Base-by-base conservation (phyloP, 495 filamentous ascomycete species). In the Penicillium mononematosum region DNA sequence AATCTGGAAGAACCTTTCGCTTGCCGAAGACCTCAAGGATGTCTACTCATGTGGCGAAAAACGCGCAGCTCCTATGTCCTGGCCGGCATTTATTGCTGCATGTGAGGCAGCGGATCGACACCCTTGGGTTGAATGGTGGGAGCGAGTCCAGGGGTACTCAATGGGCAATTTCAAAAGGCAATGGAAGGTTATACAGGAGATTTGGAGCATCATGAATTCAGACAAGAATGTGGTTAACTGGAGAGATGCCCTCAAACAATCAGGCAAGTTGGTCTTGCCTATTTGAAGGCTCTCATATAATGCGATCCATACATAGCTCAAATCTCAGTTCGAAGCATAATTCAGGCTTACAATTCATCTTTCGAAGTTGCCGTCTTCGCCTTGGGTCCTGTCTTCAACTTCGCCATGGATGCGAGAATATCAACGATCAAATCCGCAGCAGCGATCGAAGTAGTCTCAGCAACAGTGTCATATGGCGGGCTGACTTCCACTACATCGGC, bases 381-480 rank as follows among this genome's bases (percentile, higher is more conserved):
- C 45, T 14, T 52, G 0, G 25, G 34, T 10, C 41, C 44, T 41
- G 42, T 55, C 39, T 64, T 64, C 43, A 45, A 20, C 38, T 63
- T 65, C 1, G 47, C 49, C 62, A 68, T 68, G 7, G 65, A 63
- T n/a, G 62, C 62, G 43, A 65, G 45, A 17, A 65, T 65, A 60
- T 68, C 62, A 17, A 68, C 56, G 22, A 68, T 68, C 52, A 65
- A 51, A 42, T 80, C 75, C 2, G 79, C 77, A 1, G 78, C 77
- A 8, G 79, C 77, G 7, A 82, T 62, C 1, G 69, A 67, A 0
- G 78, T 80, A 8, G 70, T 79, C 62, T 81, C 77, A 11, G 77
- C 79, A 2, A 64, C 50, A 20, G 70, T 75, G 58, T 81, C 78
- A 60, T 81, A 80, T 38, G 78, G 70, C 8, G 79, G 78, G 31